Evolutionary conservation across 179 eudicot genomes (phyloP).

Genomic region (Actinidia chinensis): DNA sequence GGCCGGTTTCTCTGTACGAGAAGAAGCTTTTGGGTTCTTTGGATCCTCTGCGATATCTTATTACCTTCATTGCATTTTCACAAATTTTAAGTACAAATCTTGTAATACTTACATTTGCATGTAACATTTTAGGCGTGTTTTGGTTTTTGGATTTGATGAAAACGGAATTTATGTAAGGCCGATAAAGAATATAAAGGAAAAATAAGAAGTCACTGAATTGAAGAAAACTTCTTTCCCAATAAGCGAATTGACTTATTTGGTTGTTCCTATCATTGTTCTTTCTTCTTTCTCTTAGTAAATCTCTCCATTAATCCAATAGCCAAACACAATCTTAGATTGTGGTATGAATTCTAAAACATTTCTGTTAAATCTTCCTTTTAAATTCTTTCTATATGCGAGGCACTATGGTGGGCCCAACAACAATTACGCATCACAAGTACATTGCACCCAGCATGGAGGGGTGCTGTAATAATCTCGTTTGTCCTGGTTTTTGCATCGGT

Average conservation of each 20-base stretch:
- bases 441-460: conserved; percentile 73
- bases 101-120: neutral
- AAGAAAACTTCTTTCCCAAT: too few species aligned
- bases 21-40: conserved; percentile 89
- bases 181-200: too few species aligned
- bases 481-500: conserved; percentile 89
- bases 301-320: too few species aligned
- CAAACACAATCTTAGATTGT: too few species aligned
- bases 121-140: too few species aligned
- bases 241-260: too few species aligned
- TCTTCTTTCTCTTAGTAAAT: too few species aligned
- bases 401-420: conserved; percentile 70
- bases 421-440: conserved; percentile 60
- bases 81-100: conserved; percentile 57
- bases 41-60: conserved; percentile 71
- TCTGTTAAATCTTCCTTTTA: neutral
- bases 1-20: conserved; percentile 77
- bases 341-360: neutral
- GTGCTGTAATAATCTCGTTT: conserved; percentile 68
- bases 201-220: too few species aligned
- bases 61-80: conserved; percentile 78
- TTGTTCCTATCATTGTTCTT: neutral
- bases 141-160: too few species aligned
- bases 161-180: too few species aligned
- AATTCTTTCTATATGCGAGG: conserved; percentile 41